Conservation (phyloP, 1,284 basidiomycete genomes). For the Waitea zeae region DNA sequence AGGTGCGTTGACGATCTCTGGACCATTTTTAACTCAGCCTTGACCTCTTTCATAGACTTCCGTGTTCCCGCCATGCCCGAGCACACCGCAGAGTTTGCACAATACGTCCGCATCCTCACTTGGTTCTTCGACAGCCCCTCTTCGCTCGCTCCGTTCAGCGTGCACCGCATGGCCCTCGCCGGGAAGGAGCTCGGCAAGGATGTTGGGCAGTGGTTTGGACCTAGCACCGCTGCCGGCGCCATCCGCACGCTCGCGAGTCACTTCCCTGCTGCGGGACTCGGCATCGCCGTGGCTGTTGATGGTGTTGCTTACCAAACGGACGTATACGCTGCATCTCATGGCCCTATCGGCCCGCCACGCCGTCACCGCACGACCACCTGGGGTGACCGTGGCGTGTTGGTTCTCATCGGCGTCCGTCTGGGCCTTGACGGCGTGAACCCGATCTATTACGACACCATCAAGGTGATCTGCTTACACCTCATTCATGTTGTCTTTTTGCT, state of each 20-base stretch:
- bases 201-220: slow-evolving; percentile 96
- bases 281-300: slow-evolving; percentile 74
- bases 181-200: slow-evolving; percentile 93
- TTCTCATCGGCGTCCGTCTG: slow-evolving; percentile 76
- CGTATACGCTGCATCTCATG: slow-evolving; percentile 66
- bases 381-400: slow-evolving; percentile 75
- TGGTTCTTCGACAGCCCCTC: slow-evolving; percentile 94
- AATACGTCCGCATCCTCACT: slow-evolving; percentile 77
- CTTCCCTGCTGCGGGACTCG: slow-evolving; percentile 69
- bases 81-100: slow-evolving; percentile 41
- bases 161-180: slow-evolving; percentile 90
- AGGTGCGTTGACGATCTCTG: slow-evolving; percentile 30
- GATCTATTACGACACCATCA: slow-evolving; percentile 87
- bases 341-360: slow-evolving; percentile 12
- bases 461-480: slow-evolving; percentile 27
- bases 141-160: slow-evolving; percentile 81
- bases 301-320: slow-evolving; percentile 76
- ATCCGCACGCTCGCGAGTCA: slow-evolving; percentile 72
- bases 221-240: slow-evolving; percentile 90
- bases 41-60: slow-evolving; percentile 46
- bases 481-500: background rate
- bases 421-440: slow-evolving; percentile 91
- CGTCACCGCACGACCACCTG: slow-evolving; percentile 25
- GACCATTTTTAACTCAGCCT: background rate
- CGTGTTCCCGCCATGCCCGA: slow-evolving; percentile 47